Evolutionary conservation across 257 asterid genomes (phyloP), one percentile per base, ranked within the genome.

Genomic region (Nicotiana paniculata): DNA sequence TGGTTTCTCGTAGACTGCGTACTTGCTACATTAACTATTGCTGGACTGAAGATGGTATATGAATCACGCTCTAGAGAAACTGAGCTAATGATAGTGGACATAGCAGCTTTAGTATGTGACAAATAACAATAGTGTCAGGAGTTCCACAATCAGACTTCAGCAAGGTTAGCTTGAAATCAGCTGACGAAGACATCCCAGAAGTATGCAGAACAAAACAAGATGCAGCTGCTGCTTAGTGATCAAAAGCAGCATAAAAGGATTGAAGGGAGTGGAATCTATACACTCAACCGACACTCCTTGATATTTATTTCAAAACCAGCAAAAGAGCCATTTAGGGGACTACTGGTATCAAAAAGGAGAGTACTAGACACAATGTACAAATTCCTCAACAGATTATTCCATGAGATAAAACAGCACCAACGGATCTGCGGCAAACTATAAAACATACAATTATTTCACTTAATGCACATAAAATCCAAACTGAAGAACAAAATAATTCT

Each of bases 381-480:
- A 75, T 75, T 75, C 16, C 79, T 51, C 9, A 51, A 75, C 79
- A 51, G 26, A 51, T 51, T 51, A 24, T 51, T 24, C 59, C 59
- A 48, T 75, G 79, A 51, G 63, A 75, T 75, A 75, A 67, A 75
- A 51, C 26, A 51, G 43, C 63, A 75, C 26, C 9, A 75, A 75
- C 26, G 63, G 15, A 75, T 26, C 62, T 51, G 59, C 4, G 9
- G 79, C 26, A 51, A 75, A 75, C 46, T 15, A 75, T 46, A n/a
- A 26, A 48, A 8, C 43, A 30, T 51, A 15, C 62, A 75, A 75
- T 26, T 51, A 26, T 74, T 26, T 74, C 35, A 74, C 46, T 26
- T 51, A 74, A 75, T 75, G 79, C 63, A 75, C 79, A 48, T 75
- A 75, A 26, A 51, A 51, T 26, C 79, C 79, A 48, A 75, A 75